Base-by-base conservation (phyloP, 192 early-diverging fungal genomes). In the Backusella australiensis region DNA sequence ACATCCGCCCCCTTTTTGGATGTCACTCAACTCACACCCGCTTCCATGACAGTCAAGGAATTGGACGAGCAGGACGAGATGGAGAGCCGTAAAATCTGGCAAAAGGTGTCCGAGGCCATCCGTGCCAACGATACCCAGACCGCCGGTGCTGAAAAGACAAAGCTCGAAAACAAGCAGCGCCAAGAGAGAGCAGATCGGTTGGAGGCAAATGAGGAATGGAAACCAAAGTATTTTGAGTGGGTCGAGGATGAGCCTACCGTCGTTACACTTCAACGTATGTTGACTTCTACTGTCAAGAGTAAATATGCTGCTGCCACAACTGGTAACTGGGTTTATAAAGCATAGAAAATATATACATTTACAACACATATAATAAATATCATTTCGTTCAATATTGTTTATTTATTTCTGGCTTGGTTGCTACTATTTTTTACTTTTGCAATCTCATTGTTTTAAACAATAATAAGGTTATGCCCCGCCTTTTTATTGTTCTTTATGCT, bases 41-140 rank as follows among this genome's bases (percentile, higher is more conserved):
- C 91, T 0, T 68, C 82, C 12, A 89, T 88, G 66, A 88, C 90
- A 9, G 82, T 94, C 52, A 83, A 83, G 49, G 85, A 89, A 19
- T 34, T 87, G 19, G 78, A 85, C 6, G 83, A 90, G 69, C 89
- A 92, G 84, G 83, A 83, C 23, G 82, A 80, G 26, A 71, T 92
- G 38, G 93, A 94, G 72, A 90, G 88, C 68, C 91, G 90, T 72
- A 84, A 82, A 23, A 85, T 94, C 32, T 94, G 93, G 93, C 80
- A 88, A 53, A 81, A 83, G 71, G 91, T 94, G 8, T 84, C 91
- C 0, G 84, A 92, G 23, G 91, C 93, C 3, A 88, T 94, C 36
- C 81, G 80, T 66, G 79, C 79, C 35, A 90, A 89, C 53, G 89
- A 93, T 84, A 90, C 88, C 71, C 81, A 86, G 14, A 85, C 84